Conservation (phyloP, 495 filamentous ascomycete species). For the Tuber melanosporum region DNA sequence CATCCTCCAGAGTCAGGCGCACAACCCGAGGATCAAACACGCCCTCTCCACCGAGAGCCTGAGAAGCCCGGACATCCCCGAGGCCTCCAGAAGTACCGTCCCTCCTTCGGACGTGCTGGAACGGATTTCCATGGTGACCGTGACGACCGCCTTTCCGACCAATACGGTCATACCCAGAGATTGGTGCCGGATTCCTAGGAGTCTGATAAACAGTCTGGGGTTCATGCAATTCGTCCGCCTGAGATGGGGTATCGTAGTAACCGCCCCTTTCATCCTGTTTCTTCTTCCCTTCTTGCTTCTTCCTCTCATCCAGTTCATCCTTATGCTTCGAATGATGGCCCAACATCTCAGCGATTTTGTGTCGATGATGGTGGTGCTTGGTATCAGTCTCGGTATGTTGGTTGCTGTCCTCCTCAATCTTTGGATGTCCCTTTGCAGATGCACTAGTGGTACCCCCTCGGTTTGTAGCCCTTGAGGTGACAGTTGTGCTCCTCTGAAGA, state of each 20-base stretch:
- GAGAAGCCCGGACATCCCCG: slow-evolving; percentile 9
- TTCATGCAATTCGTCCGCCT: slow-evolving; percentile 10
- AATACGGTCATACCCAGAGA: slow-evolving; percentile 21
- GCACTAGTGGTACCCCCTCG: slow-evolving; percentile 14
- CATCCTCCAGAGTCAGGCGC: slow-evolving; percentile 36
- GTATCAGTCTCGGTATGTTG: slow-evolving; percentile 2
- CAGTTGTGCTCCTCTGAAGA: slow-evolving; percentile 31
- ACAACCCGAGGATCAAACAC: slow-evolving; percentile 31
- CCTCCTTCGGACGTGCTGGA: slow-evolving; percentile 15
- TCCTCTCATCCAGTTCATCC: slow-evolving; percentile 3
- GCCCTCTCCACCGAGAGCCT: slow-evolving; percentile 14
- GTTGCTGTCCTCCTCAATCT: slow-evolving; percentile 3
- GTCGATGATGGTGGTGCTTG: slow-evolving; percentile 16
- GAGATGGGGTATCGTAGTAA: slow-evolving; percentile 8
- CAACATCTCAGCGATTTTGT: slow-evolving; percentile 23
- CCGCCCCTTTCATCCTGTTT: slow-evolving; percentile 6
- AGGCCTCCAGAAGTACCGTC: not conserved
- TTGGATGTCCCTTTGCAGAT: slow-evolving; percentile 6
- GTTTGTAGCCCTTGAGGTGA: slow-evolving; percentile 25
- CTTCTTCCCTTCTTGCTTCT: slow-evolving; percentile 3
- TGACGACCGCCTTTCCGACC: slow-evolving; percentile 16
- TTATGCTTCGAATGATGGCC: slow-evolving; percentile 13
- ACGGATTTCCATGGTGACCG: slow-evolving; percentile 23
- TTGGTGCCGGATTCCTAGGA: slow-evolving; percentile 8
- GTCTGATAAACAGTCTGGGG: slow-evolving; percentile 13